A percentile compares a stretch with the other conserved stretches of the same genome.
Conservation (phyloP, 768 basidiomycete species). For the Panus rudis region DNA sequence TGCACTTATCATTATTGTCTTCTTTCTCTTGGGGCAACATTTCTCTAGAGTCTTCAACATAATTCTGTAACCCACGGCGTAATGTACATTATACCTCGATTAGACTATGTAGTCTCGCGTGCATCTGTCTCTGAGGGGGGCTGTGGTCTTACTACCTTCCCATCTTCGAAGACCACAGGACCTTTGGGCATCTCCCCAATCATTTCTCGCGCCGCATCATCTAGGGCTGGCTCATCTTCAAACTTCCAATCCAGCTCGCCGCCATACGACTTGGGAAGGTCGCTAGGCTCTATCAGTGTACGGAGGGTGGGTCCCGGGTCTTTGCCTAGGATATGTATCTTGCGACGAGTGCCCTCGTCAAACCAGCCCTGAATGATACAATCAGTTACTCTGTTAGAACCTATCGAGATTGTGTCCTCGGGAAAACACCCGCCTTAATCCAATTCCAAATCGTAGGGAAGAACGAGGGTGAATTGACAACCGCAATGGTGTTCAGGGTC, state of each 20-base stretch:
- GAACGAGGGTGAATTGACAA: slow-evolving; percentile 78
- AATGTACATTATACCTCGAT: no score
- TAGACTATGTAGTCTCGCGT: neutral
- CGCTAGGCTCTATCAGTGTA: slow-evolving; percentile 37
- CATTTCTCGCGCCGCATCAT: slow-evolving; percentile 40
- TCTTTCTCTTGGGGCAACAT: neutral
- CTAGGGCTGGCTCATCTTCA: slow-evolving; percentile 59
- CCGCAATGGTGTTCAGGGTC: slow-evolving; percentile 55
- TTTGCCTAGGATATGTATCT: slow-evolving; percentile 68
- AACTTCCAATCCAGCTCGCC: slow-evolving; percentile 69
- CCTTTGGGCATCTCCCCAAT: slow-evolving; percentile 51
- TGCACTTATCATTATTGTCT: neutral
- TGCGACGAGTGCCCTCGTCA: slow-evolving; percentile 69
- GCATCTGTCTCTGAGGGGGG: neutral
- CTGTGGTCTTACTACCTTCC: slow-evolving; percentile 27
- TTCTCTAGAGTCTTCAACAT: no score
- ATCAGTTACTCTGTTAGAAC: neutral
- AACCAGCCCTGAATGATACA: slow-evolving; percentile 52
- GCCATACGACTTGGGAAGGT: slow-evolving; percentile 67
- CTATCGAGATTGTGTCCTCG: no score
- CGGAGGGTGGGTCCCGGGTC: slow-evolving; percentile 48
- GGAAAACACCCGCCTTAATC: slow-evolving; percentile 50
- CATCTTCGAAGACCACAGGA: slow-evolving; percentile 43
- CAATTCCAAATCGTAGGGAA: slow-evolving; percentile 81
- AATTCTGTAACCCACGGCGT: no score